Evolutionary conservation across 1,284 basidiomycete species (phyloP).

Genomic region (Ustilago sp.): DNA sequence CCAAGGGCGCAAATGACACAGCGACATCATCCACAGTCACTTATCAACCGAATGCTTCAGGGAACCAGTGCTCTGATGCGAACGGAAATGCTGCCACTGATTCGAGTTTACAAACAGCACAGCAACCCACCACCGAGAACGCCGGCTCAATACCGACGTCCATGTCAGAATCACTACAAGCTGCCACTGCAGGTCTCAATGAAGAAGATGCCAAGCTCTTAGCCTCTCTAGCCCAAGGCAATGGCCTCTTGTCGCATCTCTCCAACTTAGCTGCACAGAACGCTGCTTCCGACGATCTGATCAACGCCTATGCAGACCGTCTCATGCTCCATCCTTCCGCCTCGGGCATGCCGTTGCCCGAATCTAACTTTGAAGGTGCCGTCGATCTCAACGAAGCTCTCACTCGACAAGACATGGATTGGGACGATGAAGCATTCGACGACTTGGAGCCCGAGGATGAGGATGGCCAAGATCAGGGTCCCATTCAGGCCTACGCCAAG

Average conservation of each 20-base stretch:
- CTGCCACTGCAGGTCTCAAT: slow-evolving; percentile 38
- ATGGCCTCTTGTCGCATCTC: slow-evolving; percentile 42
- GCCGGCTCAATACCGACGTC: slow-evolving; percentile 9
- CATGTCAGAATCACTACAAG: slow-evolving; percentile 29
- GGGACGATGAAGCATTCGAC: slow-evolving; percentile 46
- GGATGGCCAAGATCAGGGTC: slow-evolving; percentile 53
- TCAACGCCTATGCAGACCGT: slow-evolving; percentile 24
- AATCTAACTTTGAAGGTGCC: slow-evolving; percentile 27
- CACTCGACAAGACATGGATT: slow-evolving; percentile 39
- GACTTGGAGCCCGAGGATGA: slow-evolving; percentile 46
- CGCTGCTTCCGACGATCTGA: slow-evolving; percentile 24
- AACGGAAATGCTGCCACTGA: neutral
- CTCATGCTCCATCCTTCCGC: slow-evolving; percentile 30
- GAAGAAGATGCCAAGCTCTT: slow-evolving; percentile 59
- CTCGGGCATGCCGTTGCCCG: neutral
- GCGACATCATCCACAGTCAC: neutral
- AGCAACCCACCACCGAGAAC: neutral
- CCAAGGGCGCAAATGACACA: slow-evolving; percentile 2
- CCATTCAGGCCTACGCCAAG: slow-evolving; percentile 89
- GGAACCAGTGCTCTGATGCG: slow-evolving; percentile 3
- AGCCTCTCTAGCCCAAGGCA: slow-evolving; percentile 50
- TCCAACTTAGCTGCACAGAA: slow-evolving; percentile 38
- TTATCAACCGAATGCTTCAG: slow-evolving; percentile 1
- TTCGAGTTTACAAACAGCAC: neutral
- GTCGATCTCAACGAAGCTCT: slow-evolving; percentile 53